Base-by-base conservation (phyloP, 768 basidiomycete species). In the Suillus sp. region DNA sequence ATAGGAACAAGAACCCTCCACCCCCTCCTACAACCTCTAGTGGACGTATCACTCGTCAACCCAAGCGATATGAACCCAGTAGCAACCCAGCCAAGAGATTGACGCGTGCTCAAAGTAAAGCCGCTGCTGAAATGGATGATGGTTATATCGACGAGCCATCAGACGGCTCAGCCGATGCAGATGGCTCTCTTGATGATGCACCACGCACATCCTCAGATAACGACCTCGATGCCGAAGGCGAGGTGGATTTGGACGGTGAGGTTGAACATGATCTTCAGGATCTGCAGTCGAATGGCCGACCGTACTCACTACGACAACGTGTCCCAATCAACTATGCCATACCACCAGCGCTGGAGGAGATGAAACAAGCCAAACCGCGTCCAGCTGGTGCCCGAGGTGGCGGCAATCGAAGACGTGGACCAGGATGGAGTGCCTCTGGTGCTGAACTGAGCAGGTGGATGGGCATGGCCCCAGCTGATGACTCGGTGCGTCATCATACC, bases 341-440 rank as follows among this genome's bases (percentile, higher is more conserved):
- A 25, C 91, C 90, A 1, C 92, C 92, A 0, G 89, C 92, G 1
- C 77, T 94, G 18, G 92, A 94, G 57, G 91, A 93, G 40, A 77
- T 90, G 72, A 76, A 67, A 27, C 75, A 74, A 6, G 75, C 78
- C 42, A 77, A 69, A 59, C 69, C 72, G 2, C 81, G 80, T 48
- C 83, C 84, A 9, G 8, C 65, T 37, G 63, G 62, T 20, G 66
- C 71, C 50, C 78, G 79, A 60, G 81, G 76, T 58, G 75, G 69
- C 50, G 77, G 75, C 32, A 78, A 78, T 51, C 69, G 75, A 48
- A 79, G 67, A 61, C 81, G 83, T 66, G 82, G 81, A 11, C 83
- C 86, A 18, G 90, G 91, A 4, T 92, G 91, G 91, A 92, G 91
- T 74, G 91, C 87, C 3, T 84, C 74, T 62, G 92, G 92, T 27